Evolutionary conservation across 768 basidiomycete species (phyloP).

Genomic region (Russula lepida): DNA sequence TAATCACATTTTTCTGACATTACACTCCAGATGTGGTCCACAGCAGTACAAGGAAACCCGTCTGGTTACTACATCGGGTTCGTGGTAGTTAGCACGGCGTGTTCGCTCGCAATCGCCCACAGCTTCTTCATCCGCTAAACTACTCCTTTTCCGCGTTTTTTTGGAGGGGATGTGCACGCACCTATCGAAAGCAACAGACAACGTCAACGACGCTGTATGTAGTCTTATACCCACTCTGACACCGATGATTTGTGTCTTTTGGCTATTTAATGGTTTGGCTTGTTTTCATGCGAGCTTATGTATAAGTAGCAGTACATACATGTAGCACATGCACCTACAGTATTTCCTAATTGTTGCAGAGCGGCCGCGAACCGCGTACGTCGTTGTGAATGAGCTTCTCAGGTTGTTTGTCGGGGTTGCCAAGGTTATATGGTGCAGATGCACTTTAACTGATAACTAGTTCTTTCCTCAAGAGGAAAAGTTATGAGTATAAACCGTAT

Average conservation of each 20-base stretch:
- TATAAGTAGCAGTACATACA: background rate
- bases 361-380: too few relatives aligned
- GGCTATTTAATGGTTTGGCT: background rate
- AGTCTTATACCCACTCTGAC: background rate
- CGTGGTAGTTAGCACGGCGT: constrained; percentile 4
- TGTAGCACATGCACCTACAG: background rate
- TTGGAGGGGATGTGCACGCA: background rate
- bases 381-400: too few relatives aligned
- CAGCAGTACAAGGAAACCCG: constrained; percentile 9
- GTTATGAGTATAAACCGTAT: too few relatives aligned
- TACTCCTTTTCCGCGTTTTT: background rate
- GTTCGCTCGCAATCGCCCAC: constrained; percentile 3
- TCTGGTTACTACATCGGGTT: constrained; percentile 17
- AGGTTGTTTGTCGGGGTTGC: too few relatives aligned
- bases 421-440: too few relatives aligned
- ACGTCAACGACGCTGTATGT: background rate
- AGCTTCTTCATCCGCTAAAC: constrained; percentile 11
- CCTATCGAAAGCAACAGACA: background rate
- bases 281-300: background rate
- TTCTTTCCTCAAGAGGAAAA: too few relatives aligned
- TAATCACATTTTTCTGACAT: background rate
- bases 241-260: background rate
- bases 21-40: constrained; percentile 18
- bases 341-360: background rate
- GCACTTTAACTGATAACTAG: too few relatives aligned